Conservation (phyloP, 306 rosid genomes). For the Sicyos baderoa region DNA sequence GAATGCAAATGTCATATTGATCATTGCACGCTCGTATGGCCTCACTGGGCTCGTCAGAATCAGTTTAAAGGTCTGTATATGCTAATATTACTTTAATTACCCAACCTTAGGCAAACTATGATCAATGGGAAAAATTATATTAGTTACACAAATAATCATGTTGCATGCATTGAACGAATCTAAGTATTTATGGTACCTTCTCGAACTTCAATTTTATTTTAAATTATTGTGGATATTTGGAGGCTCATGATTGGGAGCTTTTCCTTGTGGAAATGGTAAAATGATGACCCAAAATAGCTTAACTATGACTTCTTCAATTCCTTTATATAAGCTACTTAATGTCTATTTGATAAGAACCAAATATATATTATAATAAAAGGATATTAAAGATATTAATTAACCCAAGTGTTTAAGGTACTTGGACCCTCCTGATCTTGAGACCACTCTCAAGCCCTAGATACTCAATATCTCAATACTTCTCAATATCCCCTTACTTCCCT, state of each 20-base stretch:
- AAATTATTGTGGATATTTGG: background rate
- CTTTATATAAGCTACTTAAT: constrained; percentile 8
- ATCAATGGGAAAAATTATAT: background rate
- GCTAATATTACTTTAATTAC: background rate
- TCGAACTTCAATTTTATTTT: too few species aligned
- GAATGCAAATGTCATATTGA: constrained; percentile 65
- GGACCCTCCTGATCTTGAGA: too few species aligned
- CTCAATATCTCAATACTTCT: too few species aligned
- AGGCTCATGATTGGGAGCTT: constrained; percentile 12
- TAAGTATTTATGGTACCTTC: background rate
- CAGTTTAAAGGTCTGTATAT: constrained; percentile 64
- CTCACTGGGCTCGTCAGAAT: constrained; percentile 85
- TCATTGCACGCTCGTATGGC: constrained; percentile 94
- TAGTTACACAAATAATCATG: background rate
- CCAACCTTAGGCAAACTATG: background rate
- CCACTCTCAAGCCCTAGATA: too few species aligned
- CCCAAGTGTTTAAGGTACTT: too few species aligned
- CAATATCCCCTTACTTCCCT: too few species aligned
- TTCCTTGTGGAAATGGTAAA: constrained; percentile 16
- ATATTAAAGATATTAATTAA: too few species aligned
- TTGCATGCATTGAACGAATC: background rate
- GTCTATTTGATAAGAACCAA: too few species aligned
- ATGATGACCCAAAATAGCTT: constrained; percentile 10
- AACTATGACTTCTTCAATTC: constrained; percentile 5
- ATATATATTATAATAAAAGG: too few species aligned